These are phyloP conservation scores for Acmispon strigosus DNA, from an alignment of 306 rosid genomes.

Conservation along the genomic window DNA sequence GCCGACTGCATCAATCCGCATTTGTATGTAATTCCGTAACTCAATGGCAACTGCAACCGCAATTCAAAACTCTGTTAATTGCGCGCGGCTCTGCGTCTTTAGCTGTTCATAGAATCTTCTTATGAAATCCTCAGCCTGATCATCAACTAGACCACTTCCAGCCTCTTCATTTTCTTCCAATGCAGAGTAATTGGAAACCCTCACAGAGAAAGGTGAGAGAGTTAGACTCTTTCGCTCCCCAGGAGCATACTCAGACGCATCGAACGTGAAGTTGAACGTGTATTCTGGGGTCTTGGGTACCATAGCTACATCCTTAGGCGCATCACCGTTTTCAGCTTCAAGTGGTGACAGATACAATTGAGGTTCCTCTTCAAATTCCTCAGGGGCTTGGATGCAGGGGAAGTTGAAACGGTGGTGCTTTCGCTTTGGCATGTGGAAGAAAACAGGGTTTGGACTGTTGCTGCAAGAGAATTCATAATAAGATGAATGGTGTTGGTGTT, in stretches of 20 bases:
- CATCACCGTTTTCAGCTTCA: neutral
- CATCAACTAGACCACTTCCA: conserved; percentile 37
- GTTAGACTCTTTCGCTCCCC: conserved; percentile 34
- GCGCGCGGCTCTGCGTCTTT: conserved; percentile 29
- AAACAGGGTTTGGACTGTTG: conserved; percentile 49
- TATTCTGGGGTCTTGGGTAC: conserved; percentile 34
- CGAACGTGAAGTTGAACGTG: conserved; percentile 24
- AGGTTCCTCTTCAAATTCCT: conserved; percentile 11
- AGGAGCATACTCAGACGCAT: conserved; percentile 18
- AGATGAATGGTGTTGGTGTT: conserved; percentile 11
- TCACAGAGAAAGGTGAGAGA: conserved; percentile 35
- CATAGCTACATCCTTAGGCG: conserved; percentile 8
- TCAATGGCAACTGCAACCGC: no score
- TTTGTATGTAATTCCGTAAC: no score
- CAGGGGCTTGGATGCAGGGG: conserved; percentile 41
- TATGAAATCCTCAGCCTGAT: conserved; percentile 52
- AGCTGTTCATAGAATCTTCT: conserved; percentile 53
- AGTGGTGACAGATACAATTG: neutral
- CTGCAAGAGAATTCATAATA: conserved; percentile 61
- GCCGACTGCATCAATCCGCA: no score
- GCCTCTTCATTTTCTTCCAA: conserved; percentile 28
- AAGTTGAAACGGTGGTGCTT: conserved; percentile 39
- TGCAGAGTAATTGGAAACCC: conserved; percentile 35
- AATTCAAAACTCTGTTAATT: neutral
- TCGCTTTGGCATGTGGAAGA: conserved; percentile 35